These are phyloP conservation scores for Ceratopteris richardii DNA, from an alignment of 75 land plant species.

Conservation along the genomic window DNA sequence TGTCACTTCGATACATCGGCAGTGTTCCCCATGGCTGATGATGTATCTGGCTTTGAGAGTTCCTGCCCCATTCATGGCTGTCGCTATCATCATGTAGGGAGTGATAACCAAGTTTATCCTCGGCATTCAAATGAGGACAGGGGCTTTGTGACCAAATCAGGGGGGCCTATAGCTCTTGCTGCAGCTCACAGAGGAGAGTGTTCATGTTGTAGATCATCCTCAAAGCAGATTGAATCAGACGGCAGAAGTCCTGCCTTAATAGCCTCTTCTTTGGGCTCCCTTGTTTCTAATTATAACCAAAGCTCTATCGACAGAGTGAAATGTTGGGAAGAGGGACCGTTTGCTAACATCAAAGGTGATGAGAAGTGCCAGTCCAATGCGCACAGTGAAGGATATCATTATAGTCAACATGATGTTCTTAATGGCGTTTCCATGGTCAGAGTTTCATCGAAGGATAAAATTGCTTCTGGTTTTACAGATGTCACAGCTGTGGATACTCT, in stretches of 20 bases:
- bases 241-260: not conserved
- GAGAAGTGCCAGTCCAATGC: too few relatives aligned
- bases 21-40: not conserved
- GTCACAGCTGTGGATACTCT: too few relatives aligned
- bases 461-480: too few relatives aligned
- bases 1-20: not conserved
- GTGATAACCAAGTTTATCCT: not conserved
- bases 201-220: not conserved
- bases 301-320: not conserved
- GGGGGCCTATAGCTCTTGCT: not conserved
- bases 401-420: too few relatives aligned
- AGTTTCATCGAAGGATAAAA: too few relatives aligned
- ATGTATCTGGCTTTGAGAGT: not conserved
- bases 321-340: not conserved
- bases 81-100: not conserved
- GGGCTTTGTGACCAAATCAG: too few relatives aligned
- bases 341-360: not conserved
- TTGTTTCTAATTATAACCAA: not conserved
- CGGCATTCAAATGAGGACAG: not conserved
- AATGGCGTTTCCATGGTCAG: too few relatives aligned
- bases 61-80: not conserved
- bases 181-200: not conserved
- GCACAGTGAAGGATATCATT: too few relatives aligned
- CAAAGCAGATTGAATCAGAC: not conserved
- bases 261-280: not conserved